These are phyloP conservation scores for Singerocomus inundabilis DNA, from an alignment of 1,284 basidiomycete species.

Conservation along the genomic window DNA sequence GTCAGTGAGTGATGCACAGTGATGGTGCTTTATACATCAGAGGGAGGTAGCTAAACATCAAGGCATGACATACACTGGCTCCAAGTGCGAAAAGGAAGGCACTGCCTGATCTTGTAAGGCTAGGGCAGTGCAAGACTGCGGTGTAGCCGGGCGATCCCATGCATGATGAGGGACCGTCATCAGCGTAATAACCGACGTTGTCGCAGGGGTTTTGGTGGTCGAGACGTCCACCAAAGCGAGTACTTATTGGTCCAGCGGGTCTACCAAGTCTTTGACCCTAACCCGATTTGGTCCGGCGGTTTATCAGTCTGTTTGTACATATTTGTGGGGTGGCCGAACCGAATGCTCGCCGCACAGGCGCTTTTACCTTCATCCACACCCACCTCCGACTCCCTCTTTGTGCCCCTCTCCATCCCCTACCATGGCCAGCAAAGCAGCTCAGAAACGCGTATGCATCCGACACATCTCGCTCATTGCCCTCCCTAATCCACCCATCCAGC, in stretches of 20 bases:
- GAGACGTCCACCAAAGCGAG: constrained; percentile 15
- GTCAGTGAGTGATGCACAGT: not conserved
- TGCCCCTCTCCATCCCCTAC: not conserved
- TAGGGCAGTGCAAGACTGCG: constrained; percentile 6
- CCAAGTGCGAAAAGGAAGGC: not conserved
- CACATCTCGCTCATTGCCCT: rapidly evolving
- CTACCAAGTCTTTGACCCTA: constrained; percentile 21
- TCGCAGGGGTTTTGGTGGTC: not conserved
- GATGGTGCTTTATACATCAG: not conserved
- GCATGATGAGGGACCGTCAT: no score
- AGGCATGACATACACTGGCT: constrained; percentile 5
- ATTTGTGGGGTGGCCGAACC: constrained; percentile 27
- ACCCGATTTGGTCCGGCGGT: constrained; percentile 5
- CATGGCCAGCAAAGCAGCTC: constrained; percentile 83
- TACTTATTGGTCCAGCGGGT: not conserved
- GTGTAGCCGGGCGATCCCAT: no score
- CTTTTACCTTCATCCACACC: constrained; percentile 25
- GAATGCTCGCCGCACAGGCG: constrained; percentile 27
- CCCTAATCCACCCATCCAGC: constrained; percentile 41
- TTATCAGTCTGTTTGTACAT: constrained; percentile 20
- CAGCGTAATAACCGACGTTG: not conserved
- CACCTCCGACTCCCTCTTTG: constrained; percentile 8
- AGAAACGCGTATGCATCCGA: constrained; percentile 66
- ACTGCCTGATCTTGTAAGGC: not conserved
- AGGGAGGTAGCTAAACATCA: no score